Percentiles rank a stretch among this genome's conserved stretches.
These are phyloP conservation scores for Schizophyllum amplum DNA, from an alignment of 1,284 basidiomycete species.

Conservation along the genomic window DNA sequence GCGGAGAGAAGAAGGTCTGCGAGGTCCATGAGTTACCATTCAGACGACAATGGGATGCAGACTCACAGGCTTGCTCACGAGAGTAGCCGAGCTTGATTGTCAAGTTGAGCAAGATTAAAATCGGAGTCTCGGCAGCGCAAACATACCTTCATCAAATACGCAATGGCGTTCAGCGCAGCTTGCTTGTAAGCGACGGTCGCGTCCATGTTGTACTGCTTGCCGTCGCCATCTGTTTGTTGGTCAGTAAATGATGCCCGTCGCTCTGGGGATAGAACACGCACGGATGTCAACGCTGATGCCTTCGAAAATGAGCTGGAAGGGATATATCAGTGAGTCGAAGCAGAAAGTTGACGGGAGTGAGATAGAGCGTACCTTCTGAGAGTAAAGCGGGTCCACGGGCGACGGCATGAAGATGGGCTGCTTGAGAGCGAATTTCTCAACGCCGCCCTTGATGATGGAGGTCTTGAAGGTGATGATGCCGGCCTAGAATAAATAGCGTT, in stretches of 20 bases:
- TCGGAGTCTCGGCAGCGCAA: background rate
- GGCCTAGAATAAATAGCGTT: slow-evolving; percentile 33
- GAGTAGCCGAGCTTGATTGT: slow-evolving; percentile 16
- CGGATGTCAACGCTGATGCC: slow-evolving; percentile 68
- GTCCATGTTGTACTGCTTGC: slow-evolving; percentile 73
- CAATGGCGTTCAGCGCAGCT: slow-evolving; percentile 69
- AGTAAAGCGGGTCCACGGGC: slow-evolving; percentile 68
- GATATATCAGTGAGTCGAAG: background rate
- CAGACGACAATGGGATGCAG: background rate
- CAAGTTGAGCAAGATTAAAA: background rate
- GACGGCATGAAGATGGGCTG: slow-evolving; percentile 77
- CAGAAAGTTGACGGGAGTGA: background rate
- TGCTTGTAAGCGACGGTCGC: slow-evolving; percentile 77
- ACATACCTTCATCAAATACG: slow-evolving; percentile 63
- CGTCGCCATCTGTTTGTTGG: slow-evolving; percentile 47
- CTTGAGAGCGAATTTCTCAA: slow-evolving; percentile 68
- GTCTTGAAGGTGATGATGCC: slow-evolving; percentile 70
- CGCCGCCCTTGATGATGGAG: slow-evolving; percentile 67
- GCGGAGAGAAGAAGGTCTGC: slow-evolving; percentile 68
- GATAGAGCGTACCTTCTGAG: slow-evolving; percentile 40
- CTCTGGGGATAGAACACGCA: slow-evolving; percentile 22
- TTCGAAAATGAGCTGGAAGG: slow-evolving; percentile 53
- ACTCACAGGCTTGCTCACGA: slow-evolving; percentile 63
- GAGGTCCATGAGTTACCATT: slow-evolving; percentile 1
- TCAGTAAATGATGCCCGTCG: background rate